Base-by-base conservation (phyloP, 2,329 filamentous ascomycete genomes). In the Curvularia lunata region DNA sequence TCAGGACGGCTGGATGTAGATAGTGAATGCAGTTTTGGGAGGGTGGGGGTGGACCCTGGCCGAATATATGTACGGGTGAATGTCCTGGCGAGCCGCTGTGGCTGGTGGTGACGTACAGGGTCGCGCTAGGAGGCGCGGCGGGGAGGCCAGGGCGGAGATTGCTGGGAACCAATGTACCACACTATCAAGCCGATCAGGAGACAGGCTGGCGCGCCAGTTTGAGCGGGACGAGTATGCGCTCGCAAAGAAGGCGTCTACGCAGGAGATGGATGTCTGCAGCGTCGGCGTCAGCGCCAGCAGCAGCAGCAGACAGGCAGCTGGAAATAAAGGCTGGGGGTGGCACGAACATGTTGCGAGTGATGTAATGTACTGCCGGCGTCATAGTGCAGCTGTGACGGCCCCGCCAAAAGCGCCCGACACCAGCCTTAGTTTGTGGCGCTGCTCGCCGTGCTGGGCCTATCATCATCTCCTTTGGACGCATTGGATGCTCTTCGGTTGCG, bases 81-180 rank as follows among this genome's bases (percentile, higher is more conserved):
- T 52, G 57, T 46, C 46, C 49, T 19, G 55, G 28, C 38, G 28
- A 19, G 25, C 28, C 23, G 23, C 42, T 61, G 63, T 66, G 64
- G 59, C 62, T 61, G 50, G 46, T 60, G 55, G 64, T 66, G 64
- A 66, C 64, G 64, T 66, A 55, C 52, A 53, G 54, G 53, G 53
- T 27, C 41, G 54, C 54, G 58, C 61, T 60, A 65, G 48, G 37
- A 40, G 41, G 48, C 30, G 48, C 54, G 48, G 52, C 45, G 43
- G 54, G 47, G 54, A 45, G 54, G 48, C 57, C 60, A 63, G 60
- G 61, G 62, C 59, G 64, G 59, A 65, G 64, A 57, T 54, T 64
- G 64, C 45, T 52, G 38, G 40, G 28, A 19, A 34, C 19, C 5
- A 32, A 52, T 23, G 34, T 48, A 47, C 2, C 10, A 37, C 32